Conservation (phyloP, 2,329 filamentous ascomycete genomes). For the Colletotrichum sp. region DNA sequence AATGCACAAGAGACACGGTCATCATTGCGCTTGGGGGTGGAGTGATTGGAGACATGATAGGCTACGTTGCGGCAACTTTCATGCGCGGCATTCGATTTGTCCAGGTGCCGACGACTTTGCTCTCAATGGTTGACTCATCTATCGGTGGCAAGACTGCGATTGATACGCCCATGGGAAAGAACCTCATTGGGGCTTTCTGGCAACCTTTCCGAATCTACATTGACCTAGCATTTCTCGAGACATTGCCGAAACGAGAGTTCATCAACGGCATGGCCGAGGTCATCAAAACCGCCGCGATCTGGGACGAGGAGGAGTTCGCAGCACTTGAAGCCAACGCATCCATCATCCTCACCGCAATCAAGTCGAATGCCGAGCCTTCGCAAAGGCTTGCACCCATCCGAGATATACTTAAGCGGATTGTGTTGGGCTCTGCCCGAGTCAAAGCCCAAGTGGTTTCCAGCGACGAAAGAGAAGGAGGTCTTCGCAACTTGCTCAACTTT, state of each 20-base stretch:
- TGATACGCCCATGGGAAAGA: conserved; percentile 95
- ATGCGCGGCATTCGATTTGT: conserved; percentile 98
- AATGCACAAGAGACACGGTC: conserved; percentile 94
- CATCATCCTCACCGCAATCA: conserved; percentile 75
- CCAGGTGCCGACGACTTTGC: conserved; percentile 91
- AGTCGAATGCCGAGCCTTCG: conserved; percentile 46
- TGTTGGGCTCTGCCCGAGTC: conserved; percentile 87
- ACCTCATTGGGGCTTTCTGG: conserved; percentile 95
- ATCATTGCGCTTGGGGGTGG: conserved; percentile 94
- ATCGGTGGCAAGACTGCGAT: conserved; percentile 99
- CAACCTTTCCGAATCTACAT: conserved; percentile 95
- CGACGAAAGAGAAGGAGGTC: conserved; percentile 91
- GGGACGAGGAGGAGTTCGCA: conserved; percentile 87
- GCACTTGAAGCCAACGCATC: conserved; percentile 82
- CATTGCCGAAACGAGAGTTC: conserved; percentile 87
- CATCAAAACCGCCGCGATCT: conserved; percentile 96
- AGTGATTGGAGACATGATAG: conserved; percentile 97
- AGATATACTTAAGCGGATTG: conserved; percentile 75
- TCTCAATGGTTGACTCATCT: conserved; percentile 98
- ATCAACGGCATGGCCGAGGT: conserved; percentile 99
- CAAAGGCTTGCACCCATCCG: conserved; percentile 73
- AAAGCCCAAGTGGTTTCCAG: conserved; percentile 95
- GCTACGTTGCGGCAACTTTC: conserved; percentile 96
- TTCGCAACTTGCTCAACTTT: conserved; percentile 95
- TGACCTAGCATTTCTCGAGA: conserved; percentile 89